phyloP scores from a whole-genome alignment of 2,329 filamentous ascomycete species.

The Shiraia bambusicola region DNA sequence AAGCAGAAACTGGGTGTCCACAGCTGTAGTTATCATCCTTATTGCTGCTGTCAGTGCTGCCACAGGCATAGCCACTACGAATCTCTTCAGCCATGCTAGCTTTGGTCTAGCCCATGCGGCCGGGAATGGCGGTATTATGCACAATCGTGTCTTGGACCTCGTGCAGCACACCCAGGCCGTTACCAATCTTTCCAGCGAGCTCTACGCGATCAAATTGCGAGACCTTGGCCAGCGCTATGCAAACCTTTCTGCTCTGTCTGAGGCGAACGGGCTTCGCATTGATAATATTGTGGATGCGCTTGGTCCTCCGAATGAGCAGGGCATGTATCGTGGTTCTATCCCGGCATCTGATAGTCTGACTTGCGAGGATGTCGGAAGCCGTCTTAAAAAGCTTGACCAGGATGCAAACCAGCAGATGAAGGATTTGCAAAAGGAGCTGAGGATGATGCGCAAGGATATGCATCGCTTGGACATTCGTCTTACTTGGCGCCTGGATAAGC shows the following conservation, averaged over 20 bases:
- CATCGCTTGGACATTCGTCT: slow-evolving; percentile 23
- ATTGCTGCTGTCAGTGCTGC: neutral
- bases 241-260: slow-evolving; percentile 5
- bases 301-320: slow-evolving; percentile 23
- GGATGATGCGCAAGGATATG: slow-evolving; percentile 16
- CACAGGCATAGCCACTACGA: neutral
- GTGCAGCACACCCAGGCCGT: slow-evolving; percentile 10
- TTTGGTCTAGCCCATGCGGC: slow-evolving; percentile 1
- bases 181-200: slow-evolving; percentile 10
- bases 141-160: slow-evolving; percentile 8
- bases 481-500: slow-evolving; percentile 14
- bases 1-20: neutral
- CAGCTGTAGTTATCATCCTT: neutral
- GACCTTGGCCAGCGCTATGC: slow-evolving; percentile 9
- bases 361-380: neutral
- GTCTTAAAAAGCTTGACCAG: neutral
- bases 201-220: slow-evolving; percentile 11
- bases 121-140: neutral
- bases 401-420: slow-evolving; percentile 6
- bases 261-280: slow-evolving; percentile 16
- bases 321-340: slow-evolving; percentile 13
- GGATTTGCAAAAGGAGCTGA: slow-evolving; percentile 12
- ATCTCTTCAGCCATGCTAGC: neutral
- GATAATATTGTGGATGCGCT: slow-evolving; percentile 28
- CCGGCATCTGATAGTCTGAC: neutral